Evolutionary conservation across 2,329 filamentous ascomycete genomes (phyloP).

Genomic region (Calcarisporium arbuscula): DNA sequence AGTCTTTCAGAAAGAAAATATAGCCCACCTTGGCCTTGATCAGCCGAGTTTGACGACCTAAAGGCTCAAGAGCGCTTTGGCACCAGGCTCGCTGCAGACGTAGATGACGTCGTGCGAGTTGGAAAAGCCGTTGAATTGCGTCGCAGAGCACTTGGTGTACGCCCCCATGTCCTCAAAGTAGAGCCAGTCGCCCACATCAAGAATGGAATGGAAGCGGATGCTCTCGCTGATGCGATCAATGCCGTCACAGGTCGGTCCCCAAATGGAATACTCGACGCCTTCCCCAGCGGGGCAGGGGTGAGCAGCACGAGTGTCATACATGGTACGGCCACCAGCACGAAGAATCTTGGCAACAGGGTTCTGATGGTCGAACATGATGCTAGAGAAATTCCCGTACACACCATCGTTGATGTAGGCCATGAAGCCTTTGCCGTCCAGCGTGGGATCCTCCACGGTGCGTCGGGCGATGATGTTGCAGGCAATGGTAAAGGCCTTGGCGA

Average conservation of each 20-base stretch:
- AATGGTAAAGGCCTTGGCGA: conserved; percentile 85
- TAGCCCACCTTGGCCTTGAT: no score
- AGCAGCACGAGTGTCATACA: conserved; percentile 51
- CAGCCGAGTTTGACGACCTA: no score
- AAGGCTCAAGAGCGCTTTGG: conserved; percentile 58
- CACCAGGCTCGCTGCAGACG: conserved; percentile 88
- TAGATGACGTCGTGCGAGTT: conserved; percentile 91
- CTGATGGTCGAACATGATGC: conserved; percentile 99
- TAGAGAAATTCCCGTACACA: conserved; percentile 96
- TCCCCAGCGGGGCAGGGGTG: conserved; percentile 37
- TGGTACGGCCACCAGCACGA: conserved; percentile 49
- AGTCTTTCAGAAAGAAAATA: no score
- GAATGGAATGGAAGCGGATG: conserved; percentile 66
- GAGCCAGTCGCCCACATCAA: conserved; percentile 94
- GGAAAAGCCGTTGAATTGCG: conserved; percentile 94
- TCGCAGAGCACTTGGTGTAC: conserved; percentile 97
- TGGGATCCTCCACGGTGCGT: conserved; percentile 73
- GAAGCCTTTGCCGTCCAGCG: conserved; percentile 63
- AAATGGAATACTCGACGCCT: conserved; percentile 83
- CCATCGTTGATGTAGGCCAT: conserved; percentile 99
- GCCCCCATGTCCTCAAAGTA: conserved; percentile 99
- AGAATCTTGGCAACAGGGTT: conserved; percentile 80
- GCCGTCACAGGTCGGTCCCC: conserved; percentile 96
- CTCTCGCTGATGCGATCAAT: conserved; percentile 90
- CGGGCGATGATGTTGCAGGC: conserved; percentile 95